phyloP scores from a whole-genome alignment of 2,329 filamentous ascomycete genomes.

The Verruconis gallopava region DNA sequence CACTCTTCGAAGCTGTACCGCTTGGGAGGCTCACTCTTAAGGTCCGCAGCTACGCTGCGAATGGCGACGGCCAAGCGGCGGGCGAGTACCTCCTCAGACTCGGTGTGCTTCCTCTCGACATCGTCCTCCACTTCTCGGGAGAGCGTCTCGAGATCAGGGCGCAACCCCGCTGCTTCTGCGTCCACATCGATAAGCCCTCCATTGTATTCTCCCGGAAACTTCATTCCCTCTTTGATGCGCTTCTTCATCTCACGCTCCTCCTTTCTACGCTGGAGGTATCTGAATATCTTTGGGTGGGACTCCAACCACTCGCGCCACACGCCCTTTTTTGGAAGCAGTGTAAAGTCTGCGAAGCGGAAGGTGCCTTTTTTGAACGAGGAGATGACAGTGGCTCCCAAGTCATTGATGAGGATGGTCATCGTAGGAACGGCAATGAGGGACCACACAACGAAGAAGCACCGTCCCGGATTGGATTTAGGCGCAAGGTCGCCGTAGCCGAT shows the following conservation, averaged over 20 bases:
- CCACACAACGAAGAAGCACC: slow-evolving; percentile 91
- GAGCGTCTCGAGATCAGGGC: neutral
- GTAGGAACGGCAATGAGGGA: slow-evolving; percentile 47
- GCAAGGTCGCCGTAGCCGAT: slow-evolving; percentile 77
- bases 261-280: neutral
- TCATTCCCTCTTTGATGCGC: slow-evolving; percentile 36
- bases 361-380: slow-evolving; percentile 49
- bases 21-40: slow-evolving; percentile 43
- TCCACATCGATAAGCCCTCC: slow-evolving; percentile 20
- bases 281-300: slow-evolving; percentile 31
- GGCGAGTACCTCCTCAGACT: slow-evolving; percentile 44
- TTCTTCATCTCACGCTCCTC: slow-evolving; percentile 21
- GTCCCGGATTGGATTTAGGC: slow-evolving; percentile 63
- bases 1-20: slow-evolving; percentile 73
- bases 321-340: slow-evolving; percentile 49
- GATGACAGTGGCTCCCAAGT: slow-evolving; percentile 75
- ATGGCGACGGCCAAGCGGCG: slow-evolving; percentile 57
- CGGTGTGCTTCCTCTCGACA: slow-evolving; percentile 23
- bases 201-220: slow-evolving; percentile 20
- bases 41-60: slow-evolving; percentile 48
- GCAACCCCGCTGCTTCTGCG: slow-evolving; percentile 19
- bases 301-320: slow-evolving; percentile 40
- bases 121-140: neutral
- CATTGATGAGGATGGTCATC: slow-evolving; percentile 42
- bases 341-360: slow-evolving; percentile 49